Evolutionary conservation across 225 moss, liverwort and hornwort genomes (phyloP).

Genomic region (Pseudoscleropodium purum): DNA sequence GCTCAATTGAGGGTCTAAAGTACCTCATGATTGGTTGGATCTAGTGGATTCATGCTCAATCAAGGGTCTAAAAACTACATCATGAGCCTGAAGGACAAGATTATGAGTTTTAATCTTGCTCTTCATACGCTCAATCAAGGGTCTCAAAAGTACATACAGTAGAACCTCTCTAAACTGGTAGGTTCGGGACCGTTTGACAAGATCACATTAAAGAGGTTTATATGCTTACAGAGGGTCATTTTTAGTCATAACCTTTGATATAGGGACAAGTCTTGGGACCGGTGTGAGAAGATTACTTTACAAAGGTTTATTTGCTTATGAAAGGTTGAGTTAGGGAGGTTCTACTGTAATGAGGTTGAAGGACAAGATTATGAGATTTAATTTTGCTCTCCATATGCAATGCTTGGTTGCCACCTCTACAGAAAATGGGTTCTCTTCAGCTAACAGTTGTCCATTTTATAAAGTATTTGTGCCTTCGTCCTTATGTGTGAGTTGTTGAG

Average conservation of each 20-base stretch:
- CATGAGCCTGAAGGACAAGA: neutral
- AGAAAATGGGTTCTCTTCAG: neutral
- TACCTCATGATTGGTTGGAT: neutral
- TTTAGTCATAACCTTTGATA: too few species aligned
- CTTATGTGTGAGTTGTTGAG: neutral
- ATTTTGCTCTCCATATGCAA: neutral
- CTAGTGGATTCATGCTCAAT: neutral
- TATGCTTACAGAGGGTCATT: too few species aligned
- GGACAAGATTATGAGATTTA: neutral
- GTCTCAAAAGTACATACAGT: too few species aligned
- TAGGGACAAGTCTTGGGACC: too few species aligned
- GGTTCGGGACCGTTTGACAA: too few species aligned
- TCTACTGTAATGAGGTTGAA: too few species aligned
- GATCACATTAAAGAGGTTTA: too few species aligned
- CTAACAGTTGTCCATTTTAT: neutral
- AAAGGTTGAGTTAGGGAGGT: too few species aligned
- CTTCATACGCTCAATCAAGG: neutral
- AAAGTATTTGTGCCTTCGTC: neutral
- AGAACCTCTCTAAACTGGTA: too few species aligned
- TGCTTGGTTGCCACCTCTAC: neutral
- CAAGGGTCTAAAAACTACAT: neutral
- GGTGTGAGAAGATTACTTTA: too few species aligned
- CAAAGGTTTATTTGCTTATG: too few species aligned
- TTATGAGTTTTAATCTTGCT: neutral
- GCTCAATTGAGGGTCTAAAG: neutral